Evolutionary conservation across 1,284 basidiomycete genomes (phyloP).

Genomic region (Cryptococcus sp.): DNA sequence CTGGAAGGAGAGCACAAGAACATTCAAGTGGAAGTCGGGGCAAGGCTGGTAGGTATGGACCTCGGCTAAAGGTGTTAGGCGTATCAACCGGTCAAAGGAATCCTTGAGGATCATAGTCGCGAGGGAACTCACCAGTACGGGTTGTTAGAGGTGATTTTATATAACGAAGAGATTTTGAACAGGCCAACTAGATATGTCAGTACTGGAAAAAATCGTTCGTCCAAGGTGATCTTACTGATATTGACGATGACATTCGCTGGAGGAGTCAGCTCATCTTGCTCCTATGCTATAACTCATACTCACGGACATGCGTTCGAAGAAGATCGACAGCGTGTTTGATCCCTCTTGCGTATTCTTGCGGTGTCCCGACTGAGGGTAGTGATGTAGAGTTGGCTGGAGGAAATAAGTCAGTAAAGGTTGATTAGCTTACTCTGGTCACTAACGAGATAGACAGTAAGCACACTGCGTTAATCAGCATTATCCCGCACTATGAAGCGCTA

Average conservation of each 20-base stretch:
- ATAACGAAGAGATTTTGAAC: conserved; percentile 43
- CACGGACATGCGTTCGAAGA: conserved; percentile 38
- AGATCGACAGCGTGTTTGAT: conserved; percentile 39
- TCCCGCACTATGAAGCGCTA: neutral
- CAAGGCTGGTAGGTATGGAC: conserved; percentile 20
- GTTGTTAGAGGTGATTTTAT: conserved; percentile 34
- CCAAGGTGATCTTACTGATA: conserved; percentile 20
- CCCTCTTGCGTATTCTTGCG: conserved; percentile 36
- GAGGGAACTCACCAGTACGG: conserved; percentile 36
- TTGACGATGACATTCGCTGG: conserved; percentile 37
- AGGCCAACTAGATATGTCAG: conserved; percentile 31
- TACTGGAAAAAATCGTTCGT: neutral
- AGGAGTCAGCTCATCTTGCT: neutral
- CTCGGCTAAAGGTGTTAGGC: conserved; percentile 9
- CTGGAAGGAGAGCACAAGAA: conserved; percentile 40
- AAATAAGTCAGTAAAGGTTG: neutral
- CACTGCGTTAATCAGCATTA: conserved; percentile 24
- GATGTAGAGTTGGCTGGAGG: conserved; percentile 21
- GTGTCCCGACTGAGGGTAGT: conserved; percentile 24
- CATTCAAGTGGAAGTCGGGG: conserved; percentile 40
- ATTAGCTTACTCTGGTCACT: neutral
- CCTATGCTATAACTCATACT: too few species aligned
- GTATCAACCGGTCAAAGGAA: neutral
- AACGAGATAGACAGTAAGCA: conserved; percentile 42
- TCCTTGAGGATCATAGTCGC: too few species aligned